Evolutionary conservation across 495 filamentous ascomycete species (phyloP).

Genomic region (Tuber melanosporum): DNA sequence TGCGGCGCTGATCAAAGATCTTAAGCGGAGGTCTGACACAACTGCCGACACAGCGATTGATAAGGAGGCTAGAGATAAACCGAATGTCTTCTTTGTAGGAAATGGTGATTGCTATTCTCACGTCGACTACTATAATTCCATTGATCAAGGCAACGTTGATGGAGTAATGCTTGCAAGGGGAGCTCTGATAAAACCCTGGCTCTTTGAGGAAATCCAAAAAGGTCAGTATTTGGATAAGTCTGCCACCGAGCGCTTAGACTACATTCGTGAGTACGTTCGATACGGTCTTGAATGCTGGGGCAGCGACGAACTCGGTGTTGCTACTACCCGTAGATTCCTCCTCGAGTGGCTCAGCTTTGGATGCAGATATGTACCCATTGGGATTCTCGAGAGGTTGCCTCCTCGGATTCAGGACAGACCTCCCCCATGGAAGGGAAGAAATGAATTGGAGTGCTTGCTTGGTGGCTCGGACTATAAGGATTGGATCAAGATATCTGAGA

Average conservation of each 20-base stretch:
- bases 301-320: conserved; percentile 84
- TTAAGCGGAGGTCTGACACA: conserved; percentile 58
- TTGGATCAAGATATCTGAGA: conserved; percentile 98
- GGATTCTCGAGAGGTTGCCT: conserved; percentile 78
- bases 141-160: conserved; percentile 71
- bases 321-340: conserved; percentile 80
- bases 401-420: conserved; percentile 81
- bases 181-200: conserved; percentile 91
- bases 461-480: conserved; percentile 85
- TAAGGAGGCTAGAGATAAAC: conserved; percentile 58
- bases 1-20: conserved; percentile 69
- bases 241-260: conserved; percentile 72
- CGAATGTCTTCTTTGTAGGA: conserved; percentile 76
- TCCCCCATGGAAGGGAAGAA: conserved; percentile 70
- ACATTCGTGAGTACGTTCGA: conserved; percentile 77
- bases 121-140: conserved; percentile 71
- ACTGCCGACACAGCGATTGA: conserved; percentile 69
- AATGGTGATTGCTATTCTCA: conserved; percentile 97
- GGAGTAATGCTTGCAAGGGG: conserved; percentile 86
- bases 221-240: conserved; percentile 94
- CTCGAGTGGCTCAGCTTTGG: conserved; percentile 93
- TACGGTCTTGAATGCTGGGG: conserved; percentile 94
- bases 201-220: conserved; percentile 90
- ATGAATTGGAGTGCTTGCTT: conserved; percentile 86
- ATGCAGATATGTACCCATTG: conserved; percentile 75